Evolutionary conservation across 164 flowering plant species (phyloP).

Genomic region (Piper betle): DNA sequence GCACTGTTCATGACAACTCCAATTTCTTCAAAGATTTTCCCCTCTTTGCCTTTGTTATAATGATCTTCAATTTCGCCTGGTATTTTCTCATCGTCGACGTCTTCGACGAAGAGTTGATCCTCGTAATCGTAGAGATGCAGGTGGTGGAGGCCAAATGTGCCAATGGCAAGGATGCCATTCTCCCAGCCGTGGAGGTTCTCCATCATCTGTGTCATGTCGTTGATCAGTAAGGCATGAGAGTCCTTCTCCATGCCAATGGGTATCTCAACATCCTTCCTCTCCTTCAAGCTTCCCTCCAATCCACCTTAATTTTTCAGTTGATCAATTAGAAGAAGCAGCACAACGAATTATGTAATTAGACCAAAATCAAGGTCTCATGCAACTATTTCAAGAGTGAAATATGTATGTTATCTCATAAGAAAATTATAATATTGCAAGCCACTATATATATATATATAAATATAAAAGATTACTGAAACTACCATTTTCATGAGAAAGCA

Average conservation of each 20-base stretch:
- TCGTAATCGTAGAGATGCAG: slow-evolving; percentile 9
- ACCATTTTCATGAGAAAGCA: too few species aligned
- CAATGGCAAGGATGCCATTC: slow-evolving; percentile 53
- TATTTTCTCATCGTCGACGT: slow-evolving; percentile 2
- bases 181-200: slow-evolving; percentile 42
- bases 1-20: neutral
- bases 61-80: slow-evolving; percentile 9
- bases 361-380: too few species aligned
- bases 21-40: slow-evolving; percentile 15
- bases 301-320: too few species aligned
- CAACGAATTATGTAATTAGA: too few species aligned
- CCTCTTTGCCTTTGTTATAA: slow-evolving; percentile 4
- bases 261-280: too few species aligned
- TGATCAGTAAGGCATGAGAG: slow-evolving; percentile 23
- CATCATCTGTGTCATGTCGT: slow-evolving; percentile 21
- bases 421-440: too few species aligned
- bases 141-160: slow-evolving; percentile 54
- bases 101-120: slow-evolving; percentile 4
- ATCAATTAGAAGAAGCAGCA: too few species aligned
- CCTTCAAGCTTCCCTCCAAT: too few species aligned
- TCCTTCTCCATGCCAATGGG: slow-evolving; percentile 11
- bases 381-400: too few species aligned
- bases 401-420: too few species aligned
- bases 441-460: too few species aligned
- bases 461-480: too few species aligned